Evolutionary conservation across 2,329 filamentous ascomycete genomes (phyloP).

Genomic region (Phaeophleospora eucalypticola): DNA sequence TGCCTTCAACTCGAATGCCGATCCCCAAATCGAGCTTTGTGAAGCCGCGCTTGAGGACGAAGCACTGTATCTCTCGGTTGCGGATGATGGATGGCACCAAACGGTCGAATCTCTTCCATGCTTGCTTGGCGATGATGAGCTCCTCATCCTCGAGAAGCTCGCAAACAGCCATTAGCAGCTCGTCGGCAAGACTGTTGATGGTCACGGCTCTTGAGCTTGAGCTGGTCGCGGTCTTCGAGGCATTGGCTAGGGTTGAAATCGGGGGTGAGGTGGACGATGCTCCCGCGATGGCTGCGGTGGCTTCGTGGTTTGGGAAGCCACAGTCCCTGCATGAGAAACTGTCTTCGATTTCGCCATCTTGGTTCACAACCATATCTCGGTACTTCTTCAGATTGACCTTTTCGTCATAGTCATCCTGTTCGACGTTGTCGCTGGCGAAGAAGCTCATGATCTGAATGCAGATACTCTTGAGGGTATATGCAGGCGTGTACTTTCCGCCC

Average conservation of each 20-base stretch:
- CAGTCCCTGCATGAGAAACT: neutral
- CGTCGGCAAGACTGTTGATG: slow-evolving; percentile 16
- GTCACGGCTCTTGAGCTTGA: neutral
- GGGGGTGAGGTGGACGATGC: neutral
- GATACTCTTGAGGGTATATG: slow-evolving; percentile 24
- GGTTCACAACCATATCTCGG: neutral
- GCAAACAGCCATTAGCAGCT: slow-evolving; percentile 16
- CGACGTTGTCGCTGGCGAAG: slow-evolving; percentile 20
- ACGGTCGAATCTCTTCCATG: slow-evolving; percentile 20
- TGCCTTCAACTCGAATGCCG: slow-evolving; percentile 13
- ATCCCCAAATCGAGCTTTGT: slow-evolving; percentile 18
- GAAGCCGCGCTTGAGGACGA: slow-evolving; percentile 23
- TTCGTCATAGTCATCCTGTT: slow-evolving; percentile 19
- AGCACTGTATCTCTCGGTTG: slow-evolving; percentile 23
- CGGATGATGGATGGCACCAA: slow-evolving; percentile 17
- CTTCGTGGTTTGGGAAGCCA: neutral
- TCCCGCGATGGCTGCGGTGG: neutral
- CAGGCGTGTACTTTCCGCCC: slow-evolving; percentile 19
- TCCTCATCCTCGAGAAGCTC: slow-evolving; percentile 18
- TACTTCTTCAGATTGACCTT: slow-evolving; percentile 16
- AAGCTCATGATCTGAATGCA: slow-evolving; percentile 26
- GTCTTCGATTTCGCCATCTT: neutral
- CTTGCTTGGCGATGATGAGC: slow-evolving; percentile 18
- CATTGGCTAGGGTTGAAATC: no score
- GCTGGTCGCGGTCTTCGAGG: neutral